These are phyloP conservation scores for Nymphaea thermarum DNA, from an alignment of 164 flowering plant species.

Conservation along the genomic window DNA sequence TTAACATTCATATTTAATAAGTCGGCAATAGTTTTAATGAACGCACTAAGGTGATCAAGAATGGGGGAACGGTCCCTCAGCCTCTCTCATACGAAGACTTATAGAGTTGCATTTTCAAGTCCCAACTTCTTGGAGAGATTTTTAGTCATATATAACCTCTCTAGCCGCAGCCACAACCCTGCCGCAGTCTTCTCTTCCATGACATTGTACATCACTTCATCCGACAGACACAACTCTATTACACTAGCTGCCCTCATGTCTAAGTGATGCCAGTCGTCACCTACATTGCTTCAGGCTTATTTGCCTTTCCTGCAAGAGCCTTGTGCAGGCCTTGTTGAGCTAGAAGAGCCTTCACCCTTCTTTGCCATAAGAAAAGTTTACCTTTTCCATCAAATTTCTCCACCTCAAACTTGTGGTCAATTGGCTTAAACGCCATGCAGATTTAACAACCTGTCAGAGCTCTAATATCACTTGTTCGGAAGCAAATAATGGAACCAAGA, in stretches of 20 bases:
- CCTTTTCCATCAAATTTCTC: not conserved
- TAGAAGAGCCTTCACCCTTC: not conserved
- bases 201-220: not conserved
- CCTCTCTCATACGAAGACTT: not conserved
- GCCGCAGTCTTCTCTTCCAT: not conserved
- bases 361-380: not conserved
- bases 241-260: not conserved
- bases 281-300: not conserved
- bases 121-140: not conserved
- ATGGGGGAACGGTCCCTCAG: not conserved
- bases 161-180: not conserved
- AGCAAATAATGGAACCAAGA: no score
- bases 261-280: not conserved
- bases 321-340: not conserved
- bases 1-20: not conserved
- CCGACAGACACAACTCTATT: not conserved
- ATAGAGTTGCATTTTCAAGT: not conserved
- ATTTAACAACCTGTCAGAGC: no score
- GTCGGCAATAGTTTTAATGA: not conserved
- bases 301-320: not conserved
- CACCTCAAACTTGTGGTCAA: not conserved
- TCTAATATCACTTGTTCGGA: no score
- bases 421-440: no score
- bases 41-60: not conserved
- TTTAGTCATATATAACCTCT: not conserved